Evolutionary conservation across 192 early-diverging fungal species (phyloP), one percentile per base, ranked within the genome.

Genomic region (Mortierella claussenii): DNA sequence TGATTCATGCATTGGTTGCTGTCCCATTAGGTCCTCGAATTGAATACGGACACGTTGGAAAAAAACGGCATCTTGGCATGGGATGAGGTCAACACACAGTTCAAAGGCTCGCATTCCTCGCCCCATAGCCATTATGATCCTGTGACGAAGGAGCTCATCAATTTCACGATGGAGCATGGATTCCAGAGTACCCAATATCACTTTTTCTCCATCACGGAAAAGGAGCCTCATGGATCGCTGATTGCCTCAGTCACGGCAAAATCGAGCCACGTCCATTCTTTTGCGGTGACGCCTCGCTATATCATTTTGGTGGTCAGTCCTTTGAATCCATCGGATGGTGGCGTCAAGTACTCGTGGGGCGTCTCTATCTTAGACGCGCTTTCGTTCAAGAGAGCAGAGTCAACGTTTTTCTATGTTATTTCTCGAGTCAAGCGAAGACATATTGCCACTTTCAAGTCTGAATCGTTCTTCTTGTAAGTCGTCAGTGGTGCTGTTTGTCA

Each of bases 91-190:
- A 91, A 93, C 71, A 61, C 83, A 12, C 69, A 71, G 20, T 90
- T 93, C 60, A 84, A 80, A 61, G 92, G 92, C 8, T 78, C 82
- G 48, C 82, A 86, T 43, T 82, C 89, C 23, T 84, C 87, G 30
- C 88, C 93, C 31, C 90, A 94, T 64, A 81, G 87, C 32, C 88
- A 90, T 60, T 89, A 82, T 60, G 93, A 94, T 71, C 51, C 83
- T 8, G 57, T 79, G 33, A 91, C 90, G 15, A 87, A 91, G 44
- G 90, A 94, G 70, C 85, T 89, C 66, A 89, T 94, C 64, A 88
- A 90, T 23, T 89, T 92, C 37, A 79, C 87, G n/a, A 85, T 90
- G 85, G 89, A 93, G 53, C 80, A 90, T 27, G 90, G 90, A 13
- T 86, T 86, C 67, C 84, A 88, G n/a, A 83, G 81, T 5, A 90